Evolutionary conservation across 1,284 basidiomycete species (phyloP).

Genomic region (Schizophyllum commune): DNA sequence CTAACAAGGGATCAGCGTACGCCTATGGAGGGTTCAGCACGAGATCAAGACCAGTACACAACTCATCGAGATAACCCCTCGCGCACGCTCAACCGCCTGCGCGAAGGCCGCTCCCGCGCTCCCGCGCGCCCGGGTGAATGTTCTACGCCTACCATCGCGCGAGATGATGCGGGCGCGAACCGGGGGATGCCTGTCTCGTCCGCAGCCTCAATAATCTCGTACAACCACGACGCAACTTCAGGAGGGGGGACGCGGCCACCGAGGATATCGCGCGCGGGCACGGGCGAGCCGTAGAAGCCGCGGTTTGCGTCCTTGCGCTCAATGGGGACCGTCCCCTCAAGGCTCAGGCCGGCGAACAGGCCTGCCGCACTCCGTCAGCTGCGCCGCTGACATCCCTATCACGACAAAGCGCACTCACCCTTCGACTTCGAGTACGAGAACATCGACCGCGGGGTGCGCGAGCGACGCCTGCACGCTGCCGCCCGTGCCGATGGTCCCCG

Average conservation of each 20-base stretch:
- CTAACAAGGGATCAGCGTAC: too few relatives aligned
- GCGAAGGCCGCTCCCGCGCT: too few relatives aligned
- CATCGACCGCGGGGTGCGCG: slow-evolving; percentile 91
- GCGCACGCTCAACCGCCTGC: too few relatives aligned
- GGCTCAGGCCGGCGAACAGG: slow-evolving; percentile 91
- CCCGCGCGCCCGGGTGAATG: too few relatives aligned
- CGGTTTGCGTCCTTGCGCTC: slow-evolving; percentile 93
- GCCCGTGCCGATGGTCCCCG: slow-evolving; percentile 93
- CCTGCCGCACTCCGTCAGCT: too few relatives aligned
- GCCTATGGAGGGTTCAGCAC: too few relatives aligned
- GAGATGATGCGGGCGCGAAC: too few relatives aligned
- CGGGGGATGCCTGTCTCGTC: slow-evolving; percentile 77
- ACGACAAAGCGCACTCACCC: too few relatives aligned
- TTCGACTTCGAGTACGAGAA: slow-evolving; percentile 96
- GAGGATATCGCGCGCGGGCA: slow-evolving; percentile 87
- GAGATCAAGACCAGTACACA: too few relatives aligned
- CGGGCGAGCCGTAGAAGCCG: slow-evolving; percentile 91
- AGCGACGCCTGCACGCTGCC: slow-evolving; percentile 84
- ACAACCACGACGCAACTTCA: slow-evolving; percentile 88
- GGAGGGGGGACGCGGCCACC: slow-evolving; percentile 92
- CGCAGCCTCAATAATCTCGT: slow-evolving; percentile 91
- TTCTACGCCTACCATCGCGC: too few relatives aligned
- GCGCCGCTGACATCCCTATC: too few relatives aligned
- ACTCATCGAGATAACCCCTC: too few relatives aligned
- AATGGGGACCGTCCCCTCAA: slow-evolving; percentile 93